phyloP scores from a whole-genome alignment of 2,329 filamentous ascomycete genomes.

The Beauveria scarabaeidicola region DNA sequence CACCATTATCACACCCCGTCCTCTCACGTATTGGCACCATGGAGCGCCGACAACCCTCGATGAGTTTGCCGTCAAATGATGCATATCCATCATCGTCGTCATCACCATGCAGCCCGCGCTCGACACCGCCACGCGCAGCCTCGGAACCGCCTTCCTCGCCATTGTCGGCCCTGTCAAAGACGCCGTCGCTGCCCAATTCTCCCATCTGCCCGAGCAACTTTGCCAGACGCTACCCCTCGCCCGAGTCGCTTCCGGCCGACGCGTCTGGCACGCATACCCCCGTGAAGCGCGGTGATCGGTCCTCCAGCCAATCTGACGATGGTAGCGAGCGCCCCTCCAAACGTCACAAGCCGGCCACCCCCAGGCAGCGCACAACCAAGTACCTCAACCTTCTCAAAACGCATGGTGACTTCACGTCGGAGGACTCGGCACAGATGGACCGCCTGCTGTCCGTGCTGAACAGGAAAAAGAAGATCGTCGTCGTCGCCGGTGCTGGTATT shows the following conservation, averaged over 20 bases:
- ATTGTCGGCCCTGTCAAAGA: slow-evolving; percentile 44
- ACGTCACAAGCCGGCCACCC: slow-evolving; percentile 57
- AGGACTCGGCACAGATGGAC: slow-evolving; percentile 50
- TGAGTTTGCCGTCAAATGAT: slow-evolving; percentile 3
- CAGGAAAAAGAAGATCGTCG: slow-evolving; percentile 92
- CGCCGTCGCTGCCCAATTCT: slow-evolving; percentile 43
- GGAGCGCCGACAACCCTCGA: slow-evolving; percentile 4
- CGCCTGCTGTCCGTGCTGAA: slow-evolving; percentile 66
- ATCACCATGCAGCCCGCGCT: slow-evolving; percentile 18
- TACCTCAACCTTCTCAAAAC: slow-evolving; percentile 61
- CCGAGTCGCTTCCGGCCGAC: slow-evolving; percentile 32
- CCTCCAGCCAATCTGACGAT: slow-evolving; percentile 31
- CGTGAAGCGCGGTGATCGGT: slow-evolving; percentile 32
- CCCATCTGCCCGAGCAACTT: slow-evolving; percentile 30
- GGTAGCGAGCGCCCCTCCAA: slow-evolving; percentile 52
- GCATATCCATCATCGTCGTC: slow-evolving; percentile 17
- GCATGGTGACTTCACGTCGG: slow-evolving; percentile 37
- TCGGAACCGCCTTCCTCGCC: slow-evolving; percentile 39
- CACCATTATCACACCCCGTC: neutral
- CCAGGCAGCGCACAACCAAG: slow-evolving; percentile 62
- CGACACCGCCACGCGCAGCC: slow-evolving; percentile 25
- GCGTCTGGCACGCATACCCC: slow-evolving; percentile 45
- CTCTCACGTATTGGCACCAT: neutral
- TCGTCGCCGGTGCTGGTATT: slow-evolving; percentile 92
- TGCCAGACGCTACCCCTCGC: slow-evolving; percentile 42